Conservation (phyloP, 352 stramenopile genomes). For the Saprolegnia diclina region DNA sequence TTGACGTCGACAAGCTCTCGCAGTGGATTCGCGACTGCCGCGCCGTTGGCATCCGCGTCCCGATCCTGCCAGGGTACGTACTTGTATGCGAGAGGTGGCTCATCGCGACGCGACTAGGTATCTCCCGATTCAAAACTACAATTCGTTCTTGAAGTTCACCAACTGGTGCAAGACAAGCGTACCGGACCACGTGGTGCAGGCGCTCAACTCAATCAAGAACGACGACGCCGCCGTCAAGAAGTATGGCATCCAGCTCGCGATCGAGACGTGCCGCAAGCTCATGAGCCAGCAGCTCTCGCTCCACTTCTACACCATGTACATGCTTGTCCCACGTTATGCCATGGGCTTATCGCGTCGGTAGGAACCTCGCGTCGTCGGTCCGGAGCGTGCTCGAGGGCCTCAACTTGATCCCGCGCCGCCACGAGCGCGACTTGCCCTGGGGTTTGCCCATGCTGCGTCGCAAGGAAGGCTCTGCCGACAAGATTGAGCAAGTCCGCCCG, state of each 20-base stretch:
- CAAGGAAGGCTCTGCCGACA: constrained; percentile 8
- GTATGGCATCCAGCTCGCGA: constrained; percentile 92
- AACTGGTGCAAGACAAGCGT: constrained; percentile 97
- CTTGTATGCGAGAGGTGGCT: not conserved
- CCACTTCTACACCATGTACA: constrained; percentile 92
- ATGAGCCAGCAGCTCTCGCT: constrained; percentile 72
- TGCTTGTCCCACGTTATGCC: not conserved
- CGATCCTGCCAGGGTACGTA: constrained; percentile 95
- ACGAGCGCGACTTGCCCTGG: constrained; percentile 68
- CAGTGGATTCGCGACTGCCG: constrained; percentile 94
- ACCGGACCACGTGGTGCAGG: constrained; percentile 71
- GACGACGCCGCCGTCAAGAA: constrained; percentile 90
- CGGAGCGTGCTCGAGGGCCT: constrained; percentile 77
- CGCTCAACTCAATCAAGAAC: constrained; percentile 87
- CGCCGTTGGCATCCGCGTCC: constrained; percentile 89
- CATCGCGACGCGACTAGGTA: constrained; percentile 22
- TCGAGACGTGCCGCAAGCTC: constrained; percentile 90
- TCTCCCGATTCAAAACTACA: constrained; percentile 87
- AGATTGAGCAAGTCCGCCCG: constrained; percentile 61
- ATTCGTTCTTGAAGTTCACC: constrained; percentile 97
- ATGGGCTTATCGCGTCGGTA: too few species aligned
- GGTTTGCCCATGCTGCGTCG: constrained; percentile 54
- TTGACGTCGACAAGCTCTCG: constrained; percentile 95
- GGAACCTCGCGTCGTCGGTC: constrained; percentile 85
- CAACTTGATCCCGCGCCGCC: constrained; percentile 51